phyloP scores from a whole-genome alignment of 345 rosid species.

The Pistacia integerrima region DNA sequence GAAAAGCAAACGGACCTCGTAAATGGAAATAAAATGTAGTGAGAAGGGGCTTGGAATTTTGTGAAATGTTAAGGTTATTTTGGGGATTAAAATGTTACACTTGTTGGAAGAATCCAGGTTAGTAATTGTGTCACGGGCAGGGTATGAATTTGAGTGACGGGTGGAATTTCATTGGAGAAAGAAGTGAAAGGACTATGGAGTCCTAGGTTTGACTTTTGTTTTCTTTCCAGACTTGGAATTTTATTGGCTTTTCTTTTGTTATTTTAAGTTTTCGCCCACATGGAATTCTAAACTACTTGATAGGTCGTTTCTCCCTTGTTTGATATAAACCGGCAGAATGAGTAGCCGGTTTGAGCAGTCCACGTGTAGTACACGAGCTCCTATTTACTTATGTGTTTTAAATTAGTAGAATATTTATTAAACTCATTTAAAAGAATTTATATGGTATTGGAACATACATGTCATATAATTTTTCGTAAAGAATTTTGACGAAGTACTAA shows the following conservation, averaged over 20 bases:
- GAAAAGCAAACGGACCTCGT: slow-evolving; percentile 5
- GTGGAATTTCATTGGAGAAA: not conserved
- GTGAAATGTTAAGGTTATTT: slow-evolving; percentile 34
- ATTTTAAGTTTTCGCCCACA: too few species aligned
- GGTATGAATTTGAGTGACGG: not conserved
- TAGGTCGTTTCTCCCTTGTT: not conserved
- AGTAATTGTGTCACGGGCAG: not conserved
- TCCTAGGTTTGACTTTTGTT: not conserved
- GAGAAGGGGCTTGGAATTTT: slow-evolving; percentile 21
- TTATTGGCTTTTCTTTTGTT: slow-evolving; percentile 2
- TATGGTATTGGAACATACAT: too few species aligned
- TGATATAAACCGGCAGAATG: not conserved
- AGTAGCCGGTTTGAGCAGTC: not conserved
- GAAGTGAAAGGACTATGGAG: not conserved
- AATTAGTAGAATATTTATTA: too few species aligned
- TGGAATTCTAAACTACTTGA: not conserved
- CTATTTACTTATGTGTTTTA: too few species aligned
- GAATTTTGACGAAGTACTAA: too few species aligned
- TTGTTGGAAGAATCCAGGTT: not conserved
- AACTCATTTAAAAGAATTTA: too few species aligned
- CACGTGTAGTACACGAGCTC: not conserved
- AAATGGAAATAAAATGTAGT: not conserved
- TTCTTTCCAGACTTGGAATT: not conserved
- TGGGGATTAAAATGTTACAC: slow-evolving; percentile 9
- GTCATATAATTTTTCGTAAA: too few species aligned